phyloP scores from a whole-genome alignment of 2,329 filamentous ascomycete species.

The Apiospora kogelbergensis region DNA sequence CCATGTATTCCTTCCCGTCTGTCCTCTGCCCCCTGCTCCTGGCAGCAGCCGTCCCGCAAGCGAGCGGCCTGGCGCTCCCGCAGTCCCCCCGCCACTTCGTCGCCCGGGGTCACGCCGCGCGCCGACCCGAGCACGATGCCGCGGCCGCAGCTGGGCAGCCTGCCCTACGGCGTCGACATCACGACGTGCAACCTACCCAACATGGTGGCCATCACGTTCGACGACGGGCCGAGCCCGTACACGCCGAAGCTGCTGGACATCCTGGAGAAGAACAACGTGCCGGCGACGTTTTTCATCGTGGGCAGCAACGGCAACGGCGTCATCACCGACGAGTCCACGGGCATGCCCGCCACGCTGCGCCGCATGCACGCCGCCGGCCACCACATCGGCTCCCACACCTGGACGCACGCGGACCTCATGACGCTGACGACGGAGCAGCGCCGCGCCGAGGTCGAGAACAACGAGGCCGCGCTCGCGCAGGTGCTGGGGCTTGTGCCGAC shows the following conservation, averaged over 20 bases:
- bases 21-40: not conserved
- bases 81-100: not conserved
- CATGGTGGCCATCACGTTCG: slow-evolving; percentile 25
- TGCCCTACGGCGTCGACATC: slow-evolving; percentile 15
- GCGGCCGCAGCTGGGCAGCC: not conserved
- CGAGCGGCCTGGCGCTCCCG: not conserved
- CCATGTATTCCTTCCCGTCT: not conserved
- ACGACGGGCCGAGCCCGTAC: slow-evolving; percentile 25
- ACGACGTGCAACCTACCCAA: slow-evolving; percentile 16
- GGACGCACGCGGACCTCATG: slow-evolving; percentile 43
- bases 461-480: slow-evolving; percentile 44
- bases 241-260: slow-evolving; percentile 21
- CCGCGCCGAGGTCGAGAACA: slow-evolving; percentile 41
- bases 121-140: not conserved
- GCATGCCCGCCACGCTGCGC: slow-evolving; percentile 39
- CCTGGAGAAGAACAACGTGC: slow-evolving; percentile 14
- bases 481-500: slow-evolving; percentile 46
- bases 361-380: slow-evolving; percentile 46
- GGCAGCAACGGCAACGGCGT: slow-evolving; percentile 44
- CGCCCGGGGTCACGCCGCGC: not conserved
- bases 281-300: slow-evolving; percentile 26
- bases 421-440: slow-evolving; percentile 33
- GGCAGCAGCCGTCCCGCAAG: not conserved
- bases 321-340: slow-evolving; percentile 17
- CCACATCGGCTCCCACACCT: slow-evolving; percentile 49